These are phyloP conservation scores for Boletus huronensis DNA, from an alignment of 768 basidiomycete genomes.

Conservation along the genomic window DNA sequence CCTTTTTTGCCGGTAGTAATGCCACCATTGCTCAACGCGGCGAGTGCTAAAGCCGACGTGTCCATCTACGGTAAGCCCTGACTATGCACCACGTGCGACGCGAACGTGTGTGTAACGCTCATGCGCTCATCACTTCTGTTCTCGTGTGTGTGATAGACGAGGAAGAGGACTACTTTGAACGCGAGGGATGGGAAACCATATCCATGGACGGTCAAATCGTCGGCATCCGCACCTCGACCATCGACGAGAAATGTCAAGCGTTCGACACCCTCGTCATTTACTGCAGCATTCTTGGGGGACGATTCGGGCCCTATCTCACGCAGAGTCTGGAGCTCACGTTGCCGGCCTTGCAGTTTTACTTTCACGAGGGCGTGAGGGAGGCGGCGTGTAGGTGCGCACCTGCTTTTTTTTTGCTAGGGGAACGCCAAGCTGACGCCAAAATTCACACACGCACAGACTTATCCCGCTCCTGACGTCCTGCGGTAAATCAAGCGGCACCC, in stretches of 20 bases:
- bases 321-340: constrained; percentile 71
- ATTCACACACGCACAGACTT: constrained; percentile 44
- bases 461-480: constrained; percentile 67
- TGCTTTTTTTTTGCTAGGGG: background rate
- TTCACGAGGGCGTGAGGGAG: constrained; percentile 83
- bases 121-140: background rate
- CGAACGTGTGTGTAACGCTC: background rate
- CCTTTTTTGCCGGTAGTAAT: constrained; percentile 84
- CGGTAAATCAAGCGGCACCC: constrained; percentile 60
- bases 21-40: constrained; percentile 70
- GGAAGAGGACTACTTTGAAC: constrained; percentile 50
- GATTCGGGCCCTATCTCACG: constrained; percentile 69
- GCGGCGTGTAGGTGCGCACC: constrained; percentile 63
- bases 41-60: constrained; percentile 77
- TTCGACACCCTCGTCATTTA: constrained; percentile 86
- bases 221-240: constrained; percentile 72
- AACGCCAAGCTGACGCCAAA: background rate
- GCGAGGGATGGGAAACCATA: constrained; percentile 78
- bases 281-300: constrained; percentile 60
- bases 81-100: background rate
- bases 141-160: constrained; percentile 41
- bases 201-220: constrained; percentile 73
- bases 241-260: constrained; percentile 86
- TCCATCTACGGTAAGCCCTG: constrained; percentile 55
- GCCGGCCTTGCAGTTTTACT: constrained; percentile 69